These are phyloP conservation scores for Brassica nigra DNA, from an alignment of 345 rosid species.

Conservation along the genomic window DNA sequence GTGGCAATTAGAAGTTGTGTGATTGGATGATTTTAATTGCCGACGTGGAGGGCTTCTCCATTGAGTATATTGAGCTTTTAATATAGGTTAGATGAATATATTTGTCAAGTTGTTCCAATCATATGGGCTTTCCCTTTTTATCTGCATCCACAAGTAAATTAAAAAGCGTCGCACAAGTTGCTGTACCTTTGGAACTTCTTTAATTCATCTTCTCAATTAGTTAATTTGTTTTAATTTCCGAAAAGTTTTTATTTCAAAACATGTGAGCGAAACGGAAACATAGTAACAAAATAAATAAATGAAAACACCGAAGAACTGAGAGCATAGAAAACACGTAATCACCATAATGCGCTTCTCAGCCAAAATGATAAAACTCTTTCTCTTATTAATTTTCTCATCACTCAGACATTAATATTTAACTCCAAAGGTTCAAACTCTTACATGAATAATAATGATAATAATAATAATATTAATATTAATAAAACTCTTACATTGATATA, in stretches of 20 bases:
- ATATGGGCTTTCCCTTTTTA: conserved; percentile 28
- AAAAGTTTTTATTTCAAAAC: conserved; percentile 14
- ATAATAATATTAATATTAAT: no score
- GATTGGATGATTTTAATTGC: no score
- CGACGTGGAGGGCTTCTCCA: no score
- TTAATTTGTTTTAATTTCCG: background rate
- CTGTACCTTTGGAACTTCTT: conserved; percentile 7
- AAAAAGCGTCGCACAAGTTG: conserved; percentile 29
- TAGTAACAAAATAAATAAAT: conserved; percentile 2
- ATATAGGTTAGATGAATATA: no score
- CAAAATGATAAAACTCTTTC: background rate
- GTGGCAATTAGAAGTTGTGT: no score
- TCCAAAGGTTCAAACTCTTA: background rate
- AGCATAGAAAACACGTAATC: conserved; percentile 23
- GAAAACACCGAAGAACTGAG: background rate
- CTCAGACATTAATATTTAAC: background rate
- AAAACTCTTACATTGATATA: background rate
- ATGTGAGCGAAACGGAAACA: conserved; percentile 15
- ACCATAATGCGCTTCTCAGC: background rate
- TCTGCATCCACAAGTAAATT: conserved; percentile 18
- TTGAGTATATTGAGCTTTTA: no score
- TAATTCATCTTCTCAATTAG: background rate
- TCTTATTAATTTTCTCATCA: background rate
- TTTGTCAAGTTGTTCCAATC: conserved; percentile 28
- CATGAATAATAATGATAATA: no score